Conservation (phyloP, 2,329 filamentous ascomycete genomes). For the Neofusicoccum parvum region DNA sequence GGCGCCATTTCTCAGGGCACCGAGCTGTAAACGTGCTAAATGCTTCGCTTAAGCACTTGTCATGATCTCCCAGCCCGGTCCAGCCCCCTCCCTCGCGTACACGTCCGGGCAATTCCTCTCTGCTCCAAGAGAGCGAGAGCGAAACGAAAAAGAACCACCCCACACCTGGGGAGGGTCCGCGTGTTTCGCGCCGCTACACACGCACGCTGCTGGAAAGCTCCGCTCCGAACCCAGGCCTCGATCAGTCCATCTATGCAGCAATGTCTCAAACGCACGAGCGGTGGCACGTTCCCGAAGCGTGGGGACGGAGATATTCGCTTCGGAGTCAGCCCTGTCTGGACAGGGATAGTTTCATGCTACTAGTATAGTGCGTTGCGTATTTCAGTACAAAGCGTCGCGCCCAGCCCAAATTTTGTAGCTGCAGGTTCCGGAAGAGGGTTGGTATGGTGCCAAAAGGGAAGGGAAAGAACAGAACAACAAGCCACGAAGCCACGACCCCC, state of each 20-base stretch:
- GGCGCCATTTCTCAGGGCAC: neutral
- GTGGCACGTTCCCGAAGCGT: neutral
- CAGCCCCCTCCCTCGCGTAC: constrained; percentile 6
- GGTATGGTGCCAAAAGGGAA: neutral
- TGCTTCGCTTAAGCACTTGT: neutral
- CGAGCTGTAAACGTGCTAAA: neutral
- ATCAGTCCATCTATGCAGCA: neutral
- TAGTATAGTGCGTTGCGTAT: too few relatives aligned
- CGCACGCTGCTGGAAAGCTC: neutral
- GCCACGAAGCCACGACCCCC: too few relatives aligned
- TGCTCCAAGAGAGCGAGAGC: too few relatives aligned
- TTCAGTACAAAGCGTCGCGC: neutral
- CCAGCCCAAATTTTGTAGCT: neutral
- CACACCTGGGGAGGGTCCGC: too few relatives aligned
- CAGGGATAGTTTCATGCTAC: neutral
- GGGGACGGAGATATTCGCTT: neutral
- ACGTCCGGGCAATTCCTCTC: neutral
- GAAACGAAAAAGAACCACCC: too few relatives aligned
- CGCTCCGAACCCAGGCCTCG: neutral
- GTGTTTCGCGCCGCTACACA: too few relatives aligned
- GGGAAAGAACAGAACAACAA: neutral
- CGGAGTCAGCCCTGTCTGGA: neutral
- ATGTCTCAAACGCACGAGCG: neutral
- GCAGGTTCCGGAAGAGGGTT: neutral
- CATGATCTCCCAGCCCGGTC: neutral